phyloP scores from a whole-genome alignment of 441 rosid species.

The Corymbia citriodora region DNA sequence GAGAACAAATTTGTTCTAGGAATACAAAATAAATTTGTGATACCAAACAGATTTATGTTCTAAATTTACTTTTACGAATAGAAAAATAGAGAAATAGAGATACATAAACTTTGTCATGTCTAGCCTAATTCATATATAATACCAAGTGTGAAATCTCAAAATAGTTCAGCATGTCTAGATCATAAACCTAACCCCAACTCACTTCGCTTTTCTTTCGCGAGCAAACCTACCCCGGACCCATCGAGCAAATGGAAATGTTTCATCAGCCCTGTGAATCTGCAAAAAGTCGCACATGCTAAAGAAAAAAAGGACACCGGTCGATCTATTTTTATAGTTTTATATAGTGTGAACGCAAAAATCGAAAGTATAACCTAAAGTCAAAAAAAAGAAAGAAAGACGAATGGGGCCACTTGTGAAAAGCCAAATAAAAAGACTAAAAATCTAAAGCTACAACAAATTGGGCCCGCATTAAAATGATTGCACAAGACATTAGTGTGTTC shows the following conservation, averaged over 20 bases:
- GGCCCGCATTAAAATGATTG: background rate
- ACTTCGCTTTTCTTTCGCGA: background rate
- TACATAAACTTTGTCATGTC: no score
- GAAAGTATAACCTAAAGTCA: background rate
- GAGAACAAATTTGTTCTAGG: no score
- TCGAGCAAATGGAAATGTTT: background rate
- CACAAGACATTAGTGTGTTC: background rate
- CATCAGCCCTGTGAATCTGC: background rate
- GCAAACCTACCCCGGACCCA: background rate
- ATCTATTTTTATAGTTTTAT: background rate
- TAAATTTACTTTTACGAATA: no score
- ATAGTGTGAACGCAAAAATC: background rate
- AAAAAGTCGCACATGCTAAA: background rate
- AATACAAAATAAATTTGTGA: no score
- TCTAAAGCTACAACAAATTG: background rate
- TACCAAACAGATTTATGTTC: no score
- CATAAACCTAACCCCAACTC: background rate
- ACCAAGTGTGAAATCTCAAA: background rate
- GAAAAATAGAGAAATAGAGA: no score
- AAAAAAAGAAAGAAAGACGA: background rate
- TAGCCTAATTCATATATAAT: fast-evolving
- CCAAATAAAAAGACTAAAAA: background rate
- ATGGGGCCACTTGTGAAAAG: background rate
- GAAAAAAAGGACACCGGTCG: fast-evolving
- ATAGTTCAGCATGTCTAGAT: background rate